Conservation (phyloP, 2,329 filamentous ascomycete genomes). For the Fusarium sp. region DNA sequence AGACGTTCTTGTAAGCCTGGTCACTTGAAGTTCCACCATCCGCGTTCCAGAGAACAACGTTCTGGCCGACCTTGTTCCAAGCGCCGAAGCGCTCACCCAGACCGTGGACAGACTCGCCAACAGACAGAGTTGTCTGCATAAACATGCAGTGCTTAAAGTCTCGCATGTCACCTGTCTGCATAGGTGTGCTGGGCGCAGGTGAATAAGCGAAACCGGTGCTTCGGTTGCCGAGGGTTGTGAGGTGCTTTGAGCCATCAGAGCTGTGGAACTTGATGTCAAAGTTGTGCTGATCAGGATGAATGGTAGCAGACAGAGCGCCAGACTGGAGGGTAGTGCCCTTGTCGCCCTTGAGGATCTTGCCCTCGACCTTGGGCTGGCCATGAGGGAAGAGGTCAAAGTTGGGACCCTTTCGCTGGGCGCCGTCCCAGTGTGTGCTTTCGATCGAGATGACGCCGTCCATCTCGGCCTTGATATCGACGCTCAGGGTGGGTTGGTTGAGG, state of each 20-base stretch:
- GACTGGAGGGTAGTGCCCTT: conserved; percentile 57
- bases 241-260: conserved; percentile 54
- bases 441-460: conserved; percentile 60
- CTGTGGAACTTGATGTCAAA: conserved; percentile 59
- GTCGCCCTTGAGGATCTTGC: conserved; percentile 50
- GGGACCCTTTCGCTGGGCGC: conserved; percentile 56
- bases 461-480: conserved; percentile 56
- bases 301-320: conserved; percentile 55
- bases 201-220: conserved; percentile 59
- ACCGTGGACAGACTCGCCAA: conserved; percentile 79
- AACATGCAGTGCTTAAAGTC: conserved; percentile 70
- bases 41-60: conserved; percentile 75
- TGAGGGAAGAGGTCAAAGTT: conserved; percentile 59
- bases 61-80: conserved; percentile 83
- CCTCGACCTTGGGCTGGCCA: conserved; percentile 52
- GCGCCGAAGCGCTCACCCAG: conserved; percentile 83
- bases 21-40: conserved; percentile 78
- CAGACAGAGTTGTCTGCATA: conserved; percentile 67
- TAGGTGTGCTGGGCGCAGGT: conserved; percentile 53
- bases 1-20: conserved; percentile 81
- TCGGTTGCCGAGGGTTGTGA: conserved; percentile 58
- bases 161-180: conserved; percentile 55
- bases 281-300: conserved; percentile 55
- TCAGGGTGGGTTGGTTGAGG: conserved; percentile 69
- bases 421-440: conserved; percentile 59